Base-by-base conservation (phyloP, 345 rosid genomes). In the Citrus reticulata region DNA sequence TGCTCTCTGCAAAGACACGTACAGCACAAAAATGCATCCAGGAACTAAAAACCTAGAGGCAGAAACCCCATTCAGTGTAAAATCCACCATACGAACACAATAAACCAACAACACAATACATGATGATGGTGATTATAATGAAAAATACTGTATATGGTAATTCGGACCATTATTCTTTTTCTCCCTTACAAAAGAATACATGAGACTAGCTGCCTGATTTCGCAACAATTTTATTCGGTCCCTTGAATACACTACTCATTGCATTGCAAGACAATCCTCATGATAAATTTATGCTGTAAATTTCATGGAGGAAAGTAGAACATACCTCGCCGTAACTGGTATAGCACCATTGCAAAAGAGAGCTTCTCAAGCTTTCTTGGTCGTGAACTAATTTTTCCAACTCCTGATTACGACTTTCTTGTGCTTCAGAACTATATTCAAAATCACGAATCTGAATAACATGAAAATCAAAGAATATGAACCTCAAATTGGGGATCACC, bases 11-110 rank as follows among this genome's bases (percentile, higher is more conserved):
- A 83, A 92, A 97, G 74, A 90, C 34, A 66, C 98, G 97, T n/a
- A 97, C 93, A 79, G 98, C 98, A 89, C 98, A 97, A 77, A 97
- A 97, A 85, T 97, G 99, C 99, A 97, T 97, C 98, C 98, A 97
- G 14, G 98, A 91, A 86, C 93, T 93, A 82, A 97, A 97, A 85
- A 94, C 98, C 98, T 97, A 87, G 85, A 90, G 40, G 58, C 30
- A 22, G 49, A 49, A 72, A 76, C 58, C 62, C 42, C 61, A 66
- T 60, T 51, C 46, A 20, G 64, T 78, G 29, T 70, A 67, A n/a
- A 55, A 55, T 55, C 61, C n/a, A 35, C 22, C 29, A 64, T 61
- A 57, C 8, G 0, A 29, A 37, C 63, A 51, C 40, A 35, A 37
- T 27, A 35, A 9, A 70, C n/a, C 40, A 55, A 32, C 5, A 20